A percentile compares a stretch with the other conserved stretches of the same genome.
Conservation (phyloP, 768 basidiomycete species). For the Russula foetens region DNA sequence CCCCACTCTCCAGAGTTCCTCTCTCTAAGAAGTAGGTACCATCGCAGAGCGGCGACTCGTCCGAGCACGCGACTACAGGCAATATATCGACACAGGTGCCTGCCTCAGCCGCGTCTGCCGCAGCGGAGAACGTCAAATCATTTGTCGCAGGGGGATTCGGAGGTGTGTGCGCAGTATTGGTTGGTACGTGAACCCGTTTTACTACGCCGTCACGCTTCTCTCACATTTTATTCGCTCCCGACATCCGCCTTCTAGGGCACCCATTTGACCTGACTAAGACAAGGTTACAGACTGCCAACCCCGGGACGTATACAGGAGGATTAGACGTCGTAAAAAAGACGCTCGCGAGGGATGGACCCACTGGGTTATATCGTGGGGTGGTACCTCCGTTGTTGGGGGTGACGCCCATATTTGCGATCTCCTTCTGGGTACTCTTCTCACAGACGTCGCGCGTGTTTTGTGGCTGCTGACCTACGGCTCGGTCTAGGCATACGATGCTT, state of each 20-base stretch:
- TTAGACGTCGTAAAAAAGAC: conserved; percentile 91
- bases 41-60: conserved; percentile 11
- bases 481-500: conserved; percentile 81
- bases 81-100: neutral
- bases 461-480: neutral
- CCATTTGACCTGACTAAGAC: conserved; percentile 97
- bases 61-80: conserved; percentile 1
- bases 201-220: neutral
- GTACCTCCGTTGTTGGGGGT: conserved; percentile 90
- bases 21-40: neutral
- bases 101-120: conserved; percentile 22
- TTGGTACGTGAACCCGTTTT: conserved; percentile 49
- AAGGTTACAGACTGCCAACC: conserved; percentile 86
- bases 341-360: conserved; percentile 81
- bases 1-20: neutral
- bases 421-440: conserved; percentile 75
- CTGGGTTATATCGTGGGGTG: conserved; percentile 87
- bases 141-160: conserved; percentile 94
- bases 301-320: conserved; percentile 85
- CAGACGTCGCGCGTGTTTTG: neutral
- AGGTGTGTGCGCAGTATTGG: conserved; percentile 78
- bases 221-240: neutral
- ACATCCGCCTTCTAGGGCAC: conserved; percentile 52
- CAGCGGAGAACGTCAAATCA: conserved; percentile 53
- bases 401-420: conserved; percentile 96